phyloP scores from a whole-genome alignment of 2,329 filamentous ascomycete species.

The Colletotrichum scovillei region DNA sequence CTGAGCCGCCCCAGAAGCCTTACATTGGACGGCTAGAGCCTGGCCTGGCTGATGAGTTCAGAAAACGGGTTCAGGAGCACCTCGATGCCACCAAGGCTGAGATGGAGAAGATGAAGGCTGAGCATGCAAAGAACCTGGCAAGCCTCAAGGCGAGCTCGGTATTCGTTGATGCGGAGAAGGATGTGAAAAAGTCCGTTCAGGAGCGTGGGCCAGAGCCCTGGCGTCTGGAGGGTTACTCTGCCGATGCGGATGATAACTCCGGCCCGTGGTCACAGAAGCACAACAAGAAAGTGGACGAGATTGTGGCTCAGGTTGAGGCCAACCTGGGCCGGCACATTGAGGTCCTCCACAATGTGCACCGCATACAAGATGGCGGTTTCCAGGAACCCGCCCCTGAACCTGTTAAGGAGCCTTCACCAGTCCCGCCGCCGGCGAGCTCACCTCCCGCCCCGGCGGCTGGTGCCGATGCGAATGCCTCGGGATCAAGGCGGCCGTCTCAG shows the following conservation, averaged over 20 bases:
- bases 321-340: slow-evolving; percentile 75
- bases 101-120: slow-evolving; percentile 84
- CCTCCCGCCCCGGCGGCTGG: slow-evolving; percentile 35
- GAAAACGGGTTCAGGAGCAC: slow-evolving; percentile 79
- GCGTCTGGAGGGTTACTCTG: slow-evolving; percentile 68
- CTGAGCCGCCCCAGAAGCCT: slow-evolving; percentile 64
- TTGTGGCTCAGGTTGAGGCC: slow-evolving; percentile 80
- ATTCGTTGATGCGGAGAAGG: slow-evolving; percentile 79
- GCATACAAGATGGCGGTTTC: slow-evolving; percentile 82
- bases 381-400: slow-evolving; percentile 69
- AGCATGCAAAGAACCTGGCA: slow-evolving; percentile 80
- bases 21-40: slow-evolving; percentile 76
- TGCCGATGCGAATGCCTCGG: slow-evolving; percentile 39
- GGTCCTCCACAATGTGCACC: slow-evolving; percentile 72
- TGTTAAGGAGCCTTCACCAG: slow-evolving; percentile 43
- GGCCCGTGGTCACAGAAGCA: slow-evolving; percentile 52
- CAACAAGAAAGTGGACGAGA: slow-evolving; percentile 73
- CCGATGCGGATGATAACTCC: slow-evolving; percentile 56
- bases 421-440: slow-evolving; percentile 31
- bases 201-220: slow-evolving; percentile 70
- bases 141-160: slow-evolving; percentile 78
- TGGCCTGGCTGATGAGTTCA: slow-evolving; percentile 86
- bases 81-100: slow-evolving; percentile 81
- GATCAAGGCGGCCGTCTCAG: slow-evolving; percentile 65
- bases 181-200: slow-evolving; percentile 75